Evolutionary conservation across 768 basidiomycete genomes (phyloP).

Genomic region (Tylopilus felleus): DNA sequence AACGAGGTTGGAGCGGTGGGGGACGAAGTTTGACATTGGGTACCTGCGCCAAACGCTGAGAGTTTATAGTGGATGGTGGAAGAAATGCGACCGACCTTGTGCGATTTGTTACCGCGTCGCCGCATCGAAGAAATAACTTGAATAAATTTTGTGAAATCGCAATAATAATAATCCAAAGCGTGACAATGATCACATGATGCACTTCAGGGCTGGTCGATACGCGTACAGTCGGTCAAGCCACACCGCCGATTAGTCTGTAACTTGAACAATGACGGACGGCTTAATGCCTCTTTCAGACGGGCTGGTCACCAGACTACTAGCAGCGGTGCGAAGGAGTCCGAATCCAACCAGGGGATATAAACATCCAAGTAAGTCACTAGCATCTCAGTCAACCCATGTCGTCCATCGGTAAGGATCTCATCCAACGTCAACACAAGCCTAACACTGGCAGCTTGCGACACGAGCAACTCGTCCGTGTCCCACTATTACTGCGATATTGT

Average conservation of each 20-base stretch:
- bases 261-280: too few relatives aligned
- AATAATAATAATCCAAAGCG: background rate
- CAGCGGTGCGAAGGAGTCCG: too few relatives aligned
- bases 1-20: constrained; percentile 38
- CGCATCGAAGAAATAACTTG: constrained; percentile 34
- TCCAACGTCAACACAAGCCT: background rate
- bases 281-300: too few relatives aligned
- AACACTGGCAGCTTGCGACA: background rate
- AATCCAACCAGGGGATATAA: too few relatives aligned
- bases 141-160: background rate
- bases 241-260: too few relatives aligned
- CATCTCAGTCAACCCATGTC: background rate
- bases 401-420: background rate
- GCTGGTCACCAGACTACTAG: too few relatives aligned
- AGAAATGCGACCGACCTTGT: constrained; percentile 42
- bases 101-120: constrained; percentile 63
- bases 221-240: background rate
- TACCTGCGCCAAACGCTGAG: constrained; percentile 50
- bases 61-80: background rate
- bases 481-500: background rate
- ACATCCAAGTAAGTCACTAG: background rate
- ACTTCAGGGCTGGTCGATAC: constrained; percentile 27
- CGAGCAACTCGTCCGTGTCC: constrained; percentile 3
- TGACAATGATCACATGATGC: constrained; percentile 15
- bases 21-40: constrained; percentile 82